These are phyloP conservation scores for Heterobasidion occidentale DNA, from an alignment of 1,284 basidiomycete species.

Conservation along the genomic window DNA sequence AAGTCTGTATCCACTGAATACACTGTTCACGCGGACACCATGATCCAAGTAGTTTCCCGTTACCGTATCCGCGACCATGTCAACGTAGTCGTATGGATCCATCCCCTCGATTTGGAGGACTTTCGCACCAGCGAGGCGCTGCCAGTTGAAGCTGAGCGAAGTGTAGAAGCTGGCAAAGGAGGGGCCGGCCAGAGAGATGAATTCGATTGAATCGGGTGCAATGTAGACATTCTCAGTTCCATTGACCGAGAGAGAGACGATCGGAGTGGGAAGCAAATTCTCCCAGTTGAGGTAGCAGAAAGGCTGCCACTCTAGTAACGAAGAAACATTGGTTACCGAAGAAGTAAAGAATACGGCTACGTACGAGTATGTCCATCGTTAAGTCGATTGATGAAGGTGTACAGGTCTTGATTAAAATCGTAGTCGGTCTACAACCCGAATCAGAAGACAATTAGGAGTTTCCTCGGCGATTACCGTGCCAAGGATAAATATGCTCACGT, in stretches of 20 bases:
- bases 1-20: constrained; percentile 53
- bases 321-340: background rate
- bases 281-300: constrained; percentile 50
- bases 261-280: constrained; percentile 50
- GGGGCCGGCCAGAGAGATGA: constrained; percentile 36
- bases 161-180: constrained; percentile 43
- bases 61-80: constrained; percentile 45
- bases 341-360: constrained; percentile 10
- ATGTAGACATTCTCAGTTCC: constrained; percentile 49
- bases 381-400: constrained; percentile 45
- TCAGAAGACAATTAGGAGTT: background rate
- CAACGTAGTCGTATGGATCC: constrained; percentile 48
- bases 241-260: constrained; percentile 45
- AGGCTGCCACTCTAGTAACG: constrained; percentile 43
- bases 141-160: constrained; percentile 46
- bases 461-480: background rate
- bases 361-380: constrained; percentile 64
- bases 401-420: constrained; percentile 49
- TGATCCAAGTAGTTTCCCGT: constrained; percentile 60
- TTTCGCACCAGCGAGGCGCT: constrained; percentile 51
- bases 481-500: constrained; percentile 20
- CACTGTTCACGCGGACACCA: constrained; percentile 55
- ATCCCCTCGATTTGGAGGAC: constrained; percentile 47
- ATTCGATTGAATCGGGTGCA: constrained; percentile 45
- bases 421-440: constrained; percentile 17